Evolutionary conservation across 768 basidiomycete genomes (phyloP).

Genomic region (Serendipita vermifera): DNA sequence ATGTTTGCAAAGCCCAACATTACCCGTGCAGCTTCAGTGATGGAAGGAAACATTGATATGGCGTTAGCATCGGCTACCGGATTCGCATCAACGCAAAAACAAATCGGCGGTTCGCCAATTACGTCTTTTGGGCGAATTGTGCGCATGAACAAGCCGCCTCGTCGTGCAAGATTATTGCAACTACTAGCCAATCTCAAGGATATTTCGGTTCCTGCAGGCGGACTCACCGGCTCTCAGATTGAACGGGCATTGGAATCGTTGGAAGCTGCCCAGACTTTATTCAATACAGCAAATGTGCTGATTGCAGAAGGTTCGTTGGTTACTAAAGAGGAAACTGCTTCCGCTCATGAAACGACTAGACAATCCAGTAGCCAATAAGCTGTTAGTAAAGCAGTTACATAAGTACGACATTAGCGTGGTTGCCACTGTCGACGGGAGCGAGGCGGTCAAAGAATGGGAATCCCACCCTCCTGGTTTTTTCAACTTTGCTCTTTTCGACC

Average conservation of each 20-base stretch:
- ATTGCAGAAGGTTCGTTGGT: constrained; percentile 49
- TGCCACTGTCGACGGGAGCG: constrained; percentile 54
- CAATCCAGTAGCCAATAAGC: constrained; percentile 55
- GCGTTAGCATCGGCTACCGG: background rate
- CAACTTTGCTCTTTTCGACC: constrained; percentile 58
- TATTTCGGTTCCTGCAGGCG: constrained; percentile 33
- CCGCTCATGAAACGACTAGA: constrained; percentile 29
- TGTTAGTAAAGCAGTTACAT: constrained; percentile 54
- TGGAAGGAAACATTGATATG: constrained; percentile 7
- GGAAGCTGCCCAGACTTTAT: constrained; percentile 38
- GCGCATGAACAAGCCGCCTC: constrained; percentile 60
- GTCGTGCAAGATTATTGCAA: constrained; percentile 46
- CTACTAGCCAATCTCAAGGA: constrained; percentile 48
- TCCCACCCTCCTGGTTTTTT: constrained; percentile 54
- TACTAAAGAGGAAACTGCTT: background rate
- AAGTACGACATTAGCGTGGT: constrained; percentile 45
- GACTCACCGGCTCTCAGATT: constrained; percentile 27
- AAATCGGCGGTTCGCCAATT: constrained; percentile 26
- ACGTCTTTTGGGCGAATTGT: constrained; percentile 26
- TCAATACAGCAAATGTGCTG: constrained; percentile 42
- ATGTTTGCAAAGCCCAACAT: too few species aligned
- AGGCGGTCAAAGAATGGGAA: constrained; percentile 62
- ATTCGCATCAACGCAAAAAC: background rate
- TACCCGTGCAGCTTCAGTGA: too few species aligned
- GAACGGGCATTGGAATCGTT: constrained; percentile 36